A percentile compares a stretch with the other conserved stretches of the same genome.
These are phyloP conservation scores for Craterostigma plantagineum DNA, from an alignment of 257 asterid species.

Conservation along the genomic window DNA sequence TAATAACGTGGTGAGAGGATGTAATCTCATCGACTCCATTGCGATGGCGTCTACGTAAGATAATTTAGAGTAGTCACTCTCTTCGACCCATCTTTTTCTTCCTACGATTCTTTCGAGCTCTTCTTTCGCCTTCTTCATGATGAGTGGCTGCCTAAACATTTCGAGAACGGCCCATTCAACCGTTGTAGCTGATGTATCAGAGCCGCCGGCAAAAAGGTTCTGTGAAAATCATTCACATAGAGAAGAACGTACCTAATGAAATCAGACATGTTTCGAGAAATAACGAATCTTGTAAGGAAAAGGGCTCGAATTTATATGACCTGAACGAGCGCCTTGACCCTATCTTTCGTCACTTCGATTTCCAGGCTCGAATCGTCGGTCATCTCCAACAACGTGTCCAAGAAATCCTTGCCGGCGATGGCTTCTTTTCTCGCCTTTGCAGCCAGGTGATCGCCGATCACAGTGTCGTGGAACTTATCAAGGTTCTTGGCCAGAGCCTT, in stretches of 20 bases:
- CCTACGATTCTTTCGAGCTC: not conserved
- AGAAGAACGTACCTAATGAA: too few relatives aligned
- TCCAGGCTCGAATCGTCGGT: slow-evolving; percentile 6
- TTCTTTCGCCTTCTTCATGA: slow-evolving; percentile 1
- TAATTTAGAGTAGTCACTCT: not conserved
- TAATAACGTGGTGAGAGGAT: not conserved
- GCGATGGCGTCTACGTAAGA: not conserved
- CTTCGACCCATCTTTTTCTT: not conserved
- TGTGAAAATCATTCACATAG: too few relatives aligned
- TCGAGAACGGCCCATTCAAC: not conserved
- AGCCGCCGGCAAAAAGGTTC: not conserved
- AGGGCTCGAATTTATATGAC: too few relatives aligned
- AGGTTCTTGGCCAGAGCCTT: not conserved
- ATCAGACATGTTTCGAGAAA: too few relatives aligned
- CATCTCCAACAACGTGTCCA: slow-evolving; percentile 6
- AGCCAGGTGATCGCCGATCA: slow-evolving; percentile 10
- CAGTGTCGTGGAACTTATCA: slow-evolving; percentile 4
- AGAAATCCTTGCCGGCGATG: slow-evolving; percentile 3
- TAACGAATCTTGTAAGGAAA: too few relatives aligned
- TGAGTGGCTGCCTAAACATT: not conserved
- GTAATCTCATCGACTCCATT: slow-evolving; percentile 1
- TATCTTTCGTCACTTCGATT: too few relatives aligned
- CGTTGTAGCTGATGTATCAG: not conserved
- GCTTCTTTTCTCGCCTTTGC: not conserved
- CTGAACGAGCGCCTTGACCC: slow-evolving; percentile 1